These are phyloP conservation scores for Epichloe uncinata DNA, from an alignment of 2,329 filamentous ascomycete species.

Conservation along the genomic window DNA sequence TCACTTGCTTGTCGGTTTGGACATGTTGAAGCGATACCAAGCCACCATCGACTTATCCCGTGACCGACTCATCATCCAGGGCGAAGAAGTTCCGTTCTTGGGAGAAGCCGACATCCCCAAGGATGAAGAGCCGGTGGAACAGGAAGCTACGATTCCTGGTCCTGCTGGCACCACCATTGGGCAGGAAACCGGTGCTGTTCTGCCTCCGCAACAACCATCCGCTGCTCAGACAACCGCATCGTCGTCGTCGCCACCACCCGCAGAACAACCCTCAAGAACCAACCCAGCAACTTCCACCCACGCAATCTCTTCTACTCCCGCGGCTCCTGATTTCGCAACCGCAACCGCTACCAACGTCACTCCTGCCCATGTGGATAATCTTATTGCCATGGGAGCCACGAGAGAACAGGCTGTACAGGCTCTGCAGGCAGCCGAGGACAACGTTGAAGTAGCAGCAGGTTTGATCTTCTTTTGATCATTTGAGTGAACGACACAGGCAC, in stretches of 20 bases:
- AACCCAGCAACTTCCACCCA: constrained; percentile 9
- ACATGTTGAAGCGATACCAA: constrained; percentile 95
- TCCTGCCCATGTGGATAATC: constrained; percentile 58
- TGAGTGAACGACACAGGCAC: not conserved
- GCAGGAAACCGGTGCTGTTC: constrained; percentile 65
- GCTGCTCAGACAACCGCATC: constrained; percentile 9
- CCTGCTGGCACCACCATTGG: constrained; percentile 85
- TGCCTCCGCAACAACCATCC: constrained; percentile 12
- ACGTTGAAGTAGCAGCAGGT: constrained; percentile 50
- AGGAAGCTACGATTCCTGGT: constrained; percentile 74
- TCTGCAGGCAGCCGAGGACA: constrained; percentile 68
- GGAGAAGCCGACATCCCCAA: constrained; percentile 93
- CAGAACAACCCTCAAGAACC: constrained; percentile 10
- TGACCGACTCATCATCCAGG: constrained; percentile 78
- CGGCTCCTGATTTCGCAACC: constrained; percentile 9
- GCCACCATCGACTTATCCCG: constrained; percentile 79
- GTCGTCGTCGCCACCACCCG: constrained; percentile 5
- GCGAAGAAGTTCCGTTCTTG: constrained; percentile 77
- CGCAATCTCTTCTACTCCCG: constrained; percentile 12
- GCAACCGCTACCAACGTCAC: constrained; percentile 25
- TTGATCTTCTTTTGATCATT: constrained; percentile 8
- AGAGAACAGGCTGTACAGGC: constrained; percentile 66
- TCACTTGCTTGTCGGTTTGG: constrained; percentile 80
- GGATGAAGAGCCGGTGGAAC: constrained; percentile 56
- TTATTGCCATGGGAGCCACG: constrained; percentile 66